These are phyloP conservation scores for Clonostachys chloroleuca DNA, from an alignment of 2,329 filamentous ascomycete genomes.

Conservation along the genomic window DNA sequence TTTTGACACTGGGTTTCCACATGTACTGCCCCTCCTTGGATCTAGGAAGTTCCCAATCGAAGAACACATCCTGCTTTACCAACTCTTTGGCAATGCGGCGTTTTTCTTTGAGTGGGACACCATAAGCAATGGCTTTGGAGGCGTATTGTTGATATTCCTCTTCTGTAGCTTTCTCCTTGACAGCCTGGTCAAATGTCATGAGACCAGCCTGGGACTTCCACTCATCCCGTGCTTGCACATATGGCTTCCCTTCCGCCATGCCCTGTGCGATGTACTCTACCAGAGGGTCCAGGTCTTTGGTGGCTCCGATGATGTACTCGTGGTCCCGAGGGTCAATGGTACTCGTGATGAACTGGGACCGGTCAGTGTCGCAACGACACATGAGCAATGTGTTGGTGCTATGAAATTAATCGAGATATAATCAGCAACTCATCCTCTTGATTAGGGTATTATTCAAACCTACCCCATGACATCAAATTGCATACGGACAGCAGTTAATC, in stretches of 20 bases:
- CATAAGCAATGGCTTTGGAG: not conserved
- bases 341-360: slow-evolving; percentile 30
- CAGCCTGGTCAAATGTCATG: slow-evolving; percentile 26
- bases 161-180: slow-evolving; percentile 14
- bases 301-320: slow-evolving; percentile 29
- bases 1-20: slow-evolving; percentile 20
- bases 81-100: slow-evolving; percentile 11
- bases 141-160: slow-evolving; percentile 18
- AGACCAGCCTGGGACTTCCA: slow-evolving; percentile 23
- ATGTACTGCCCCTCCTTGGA: slow-evolving; percentile 26
- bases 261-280: slow-evolving; percentile 1
- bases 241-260: slow-evolving; percentile 14
- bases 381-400: slow-evolving; percentile 26
- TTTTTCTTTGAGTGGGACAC: not conserved
- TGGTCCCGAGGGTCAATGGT: slow-evolving; percentile 28
- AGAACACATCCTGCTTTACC: slow-evolving; percentile 15
- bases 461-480: slow-evolving; percentile 31
- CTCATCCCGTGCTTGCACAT: slow-evolving; percentile 15
- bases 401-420: too few relatives aligned
- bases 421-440: too few relatives aligned
- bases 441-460: not conserved
- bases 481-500: slow-evolving; percentile 26
- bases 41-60: slow-evolving; percentile 27
- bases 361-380: slow-evolving; percentile 28
- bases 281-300: slow-evolving; percentile 12